Evolutionary conservation across 169 alveolate species (phyloP).

Genomic region (Amoebophrya sp.): DNA sequence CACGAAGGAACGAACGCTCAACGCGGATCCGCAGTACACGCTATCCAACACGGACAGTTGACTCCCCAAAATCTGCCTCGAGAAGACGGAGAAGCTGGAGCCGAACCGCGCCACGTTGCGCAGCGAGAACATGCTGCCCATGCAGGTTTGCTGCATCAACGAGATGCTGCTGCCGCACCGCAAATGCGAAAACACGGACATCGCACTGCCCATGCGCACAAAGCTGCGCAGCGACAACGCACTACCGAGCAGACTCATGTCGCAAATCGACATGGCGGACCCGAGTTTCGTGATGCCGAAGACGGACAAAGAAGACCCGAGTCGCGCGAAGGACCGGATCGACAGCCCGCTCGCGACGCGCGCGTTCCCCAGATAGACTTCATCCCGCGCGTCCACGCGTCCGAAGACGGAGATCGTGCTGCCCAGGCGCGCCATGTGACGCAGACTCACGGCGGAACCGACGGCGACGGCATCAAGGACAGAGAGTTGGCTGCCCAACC

Average conservation of each 20-base stretch:
- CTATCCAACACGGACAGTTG: background rate
- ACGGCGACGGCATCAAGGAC: background rate
- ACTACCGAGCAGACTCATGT: background rate
- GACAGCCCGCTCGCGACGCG: background rate
- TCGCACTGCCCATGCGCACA: background rate
- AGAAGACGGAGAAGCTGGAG: conserved; percentile 8
- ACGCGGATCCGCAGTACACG: background rate
- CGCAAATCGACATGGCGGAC: background rate
- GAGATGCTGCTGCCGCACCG: background rate
- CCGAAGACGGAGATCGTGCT: background rate
- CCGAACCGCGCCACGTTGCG: conserved; percentile 26
- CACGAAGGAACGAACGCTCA: background rate
- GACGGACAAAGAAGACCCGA: background rate
- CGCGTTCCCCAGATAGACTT: background rate
- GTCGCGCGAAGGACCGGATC: background rate
- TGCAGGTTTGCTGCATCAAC: background rate
- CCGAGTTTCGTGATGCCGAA: background rate
- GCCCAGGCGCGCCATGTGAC: background rate
- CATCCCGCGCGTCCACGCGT: background rate
- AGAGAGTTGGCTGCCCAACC: conserved; percentile 11
- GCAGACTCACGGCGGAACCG: background rate
- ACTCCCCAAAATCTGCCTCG: conserved; percentile 34
- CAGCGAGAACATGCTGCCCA: conserved; percentile 18
- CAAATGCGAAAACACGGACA: background rate
- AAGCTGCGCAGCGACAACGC: background rate